Evolutionary conservation across 108 stramenopile genomes (phyloP).

Genomic region (Nitzschia sp.): DNA sequence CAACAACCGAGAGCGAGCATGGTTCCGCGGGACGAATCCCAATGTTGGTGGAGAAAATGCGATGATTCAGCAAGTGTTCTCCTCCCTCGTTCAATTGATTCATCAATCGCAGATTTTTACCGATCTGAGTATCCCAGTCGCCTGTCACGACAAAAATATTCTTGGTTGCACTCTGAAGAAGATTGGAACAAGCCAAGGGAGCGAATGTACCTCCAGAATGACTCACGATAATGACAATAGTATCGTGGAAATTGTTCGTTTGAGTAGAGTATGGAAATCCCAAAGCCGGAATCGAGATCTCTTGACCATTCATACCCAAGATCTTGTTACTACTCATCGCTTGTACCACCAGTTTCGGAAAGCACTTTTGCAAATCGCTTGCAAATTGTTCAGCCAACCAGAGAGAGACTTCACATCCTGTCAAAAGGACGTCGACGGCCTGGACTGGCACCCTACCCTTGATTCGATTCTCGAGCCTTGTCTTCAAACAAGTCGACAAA

Average conservation of each 20-base stretch:
- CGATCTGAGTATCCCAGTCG: slow-evolving; percentile 75
- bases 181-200: slow-evolving; percentile 63
- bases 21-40: slow-evolving; percentile 78
- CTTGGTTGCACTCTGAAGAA: slow-evolving; percentile 54
- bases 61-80: slow-evolving; percentile 32
- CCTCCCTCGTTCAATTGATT: slow-evolving; percentile 24
- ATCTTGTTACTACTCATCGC: slow-evolving; percentile 80
- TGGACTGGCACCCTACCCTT: slow-evolving; percentile 30
- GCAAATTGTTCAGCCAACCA: slow-evolving; percentile 90
- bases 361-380: slow-evolving; percentile 65
- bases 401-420: slow-evolving; percentile 80
- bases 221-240: slow-evolving; percentile 73
- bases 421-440: slow-evolving; percentile 68
- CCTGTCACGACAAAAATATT: slow-evolving; percentile 60
- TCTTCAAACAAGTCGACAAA: slow-evolving; percentile 43
- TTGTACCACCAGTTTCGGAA: slow-evolving; percentile 62
- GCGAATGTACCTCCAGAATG: slow-evolving; percentile 74
- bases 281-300: slow-evolving; percentile 52
- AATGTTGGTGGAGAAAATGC: slow-evolving; percentile 69
- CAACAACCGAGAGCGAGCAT: slow-evolving; percentile 66
- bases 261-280: slow-evolving; percentile 53
- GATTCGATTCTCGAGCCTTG: slow-evolving; percentile 36
- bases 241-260: slow-evolving; percentile 46
- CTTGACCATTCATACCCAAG: slow-evolving; percentile 73
- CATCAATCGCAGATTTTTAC: slow-evolving; percentile 61